These are phyloP conservation scores for Pseudocercospora vitis DNA, from an alignment of 2,329 filamentous ascomycete species.

Conservation along the genomic window DNA sequence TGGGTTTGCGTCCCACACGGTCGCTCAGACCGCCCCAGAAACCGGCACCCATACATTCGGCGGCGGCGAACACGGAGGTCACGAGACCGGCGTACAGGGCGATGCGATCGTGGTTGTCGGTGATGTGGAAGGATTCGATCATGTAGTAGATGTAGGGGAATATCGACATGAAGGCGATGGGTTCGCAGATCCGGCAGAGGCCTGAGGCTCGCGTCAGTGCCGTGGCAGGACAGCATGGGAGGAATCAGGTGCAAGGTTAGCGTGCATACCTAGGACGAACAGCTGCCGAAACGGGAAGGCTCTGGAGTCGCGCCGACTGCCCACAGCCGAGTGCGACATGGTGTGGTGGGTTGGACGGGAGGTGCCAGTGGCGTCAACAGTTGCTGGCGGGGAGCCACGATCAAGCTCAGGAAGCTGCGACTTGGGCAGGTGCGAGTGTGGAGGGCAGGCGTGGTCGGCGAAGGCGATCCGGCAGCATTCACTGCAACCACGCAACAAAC, in stretches of 20 bases:
- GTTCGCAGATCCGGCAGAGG: conserved; percentile 92
- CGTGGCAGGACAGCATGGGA: not conserved
- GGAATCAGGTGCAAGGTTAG: not conserved
- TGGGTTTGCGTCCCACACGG: conserved; percentile 85
- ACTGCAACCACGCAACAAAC: not conserved
- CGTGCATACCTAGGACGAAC: conserved; percentile 53
- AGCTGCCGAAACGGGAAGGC: conserved; percentile 60
- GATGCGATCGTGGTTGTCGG: conserved; percentile 74
- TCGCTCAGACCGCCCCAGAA: conserved; percentile 94
- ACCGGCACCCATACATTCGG: conserved; percentile 88
- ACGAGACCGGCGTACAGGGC: conserved; percentile 94
- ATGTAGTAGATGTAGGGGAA: conserved; percentile 99
- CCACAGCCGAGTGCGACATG: conserved; percentile 21
- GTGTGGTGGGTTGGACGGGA: conserved; percentile 12
- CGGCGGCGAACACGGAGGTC: conserved; percentile 92
- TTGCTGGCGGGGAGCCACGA: conserved; percentile 11
- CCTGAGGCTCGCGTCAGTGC: conserved; percentile 24
- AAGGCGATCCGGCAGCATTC: conserved; percentile 19
- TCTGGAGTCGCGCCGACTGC: conserved; percentile 29
- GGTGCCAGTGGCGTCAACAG: conserved; percentile 7
- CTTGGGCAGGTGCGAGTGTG: conserved; percentile 11
- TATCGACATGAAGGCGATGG: conserved; percentile 99
- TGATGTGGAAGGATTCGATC: conserved; percentile 87
- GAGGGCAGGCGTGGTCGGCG: conserved; percentile 11
- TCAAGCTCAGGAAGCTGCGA: conserved; percentile 10